Evolutionary conservation across 176 grass and related monocot genomes (phyloP).

Genomic region (Avena sativa): DNA sequence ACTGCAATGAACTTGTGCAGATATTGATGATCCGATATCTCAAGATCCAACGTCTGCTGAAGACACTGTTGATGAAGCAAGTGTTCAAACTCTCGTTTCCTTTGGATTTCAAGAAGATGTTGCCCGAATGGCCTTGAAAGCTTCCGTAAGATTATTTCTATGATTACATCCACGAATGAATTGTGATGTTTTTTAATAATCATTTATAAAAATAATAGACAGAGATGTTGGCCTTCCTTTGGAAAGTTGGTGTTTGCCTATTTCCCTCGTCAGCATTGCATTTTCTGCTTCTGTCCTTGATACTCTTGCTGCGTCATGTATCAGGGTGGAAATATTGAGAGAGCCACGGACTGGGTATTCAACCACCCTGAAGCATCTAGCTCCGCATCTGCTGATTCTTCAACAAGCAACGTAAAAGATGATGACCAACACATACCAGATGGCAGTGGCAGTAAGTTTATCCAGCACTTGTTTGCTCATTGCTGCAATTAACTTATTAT

Average conservation of each 20-base stretch:
- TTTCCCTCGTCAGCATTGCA: background rate
- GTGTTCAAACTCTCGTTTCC: constrained; percentile 86
- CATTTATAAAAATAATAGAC: background rate
- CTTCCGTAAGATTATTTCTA: constrained; percentile 76
- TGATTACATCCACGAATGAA: background rate
- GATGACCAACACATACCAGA: constrained; percentile 63
- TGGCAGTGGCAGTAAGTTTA: constrained; percentile 88
- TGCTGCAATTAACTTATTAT: constrained; percentile 16
- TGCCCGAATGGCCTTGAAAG: constrained; percentile 83
- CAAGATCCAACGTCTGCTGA: constrained; percentile 50
- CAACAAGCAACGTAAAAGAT: constrained; percentile 56
- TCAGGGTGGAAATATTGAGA: constrained; percentile 94
- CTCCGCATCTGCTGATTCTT: constrained; percentile 60
- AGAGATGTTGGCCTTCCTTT: background rate
- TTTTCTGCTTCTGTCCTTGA: constrained; percentile 20
- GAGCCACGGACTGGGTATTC: constrained; percentile 97
- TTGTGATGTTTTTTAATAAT: background rate
- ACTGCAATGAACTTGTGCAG: constrained; percentile 44
- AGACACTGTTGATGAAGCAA: constrained; percentile 78
- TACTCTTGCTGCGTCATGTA: constrained; percentile 27
- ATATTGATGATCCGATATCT: constrained; percentile 90
- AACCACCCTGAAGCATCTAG: constrained; percentile 70
- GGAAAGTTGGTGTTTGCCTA: background rate
- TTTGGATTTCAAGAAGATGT: constrained; percentile 93
- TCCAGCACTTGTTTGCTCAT: background rate